Conservation (phyloP, 2,329 filamentous ascomycete species). For the Acephala macrosclerotiorum region DNA sequence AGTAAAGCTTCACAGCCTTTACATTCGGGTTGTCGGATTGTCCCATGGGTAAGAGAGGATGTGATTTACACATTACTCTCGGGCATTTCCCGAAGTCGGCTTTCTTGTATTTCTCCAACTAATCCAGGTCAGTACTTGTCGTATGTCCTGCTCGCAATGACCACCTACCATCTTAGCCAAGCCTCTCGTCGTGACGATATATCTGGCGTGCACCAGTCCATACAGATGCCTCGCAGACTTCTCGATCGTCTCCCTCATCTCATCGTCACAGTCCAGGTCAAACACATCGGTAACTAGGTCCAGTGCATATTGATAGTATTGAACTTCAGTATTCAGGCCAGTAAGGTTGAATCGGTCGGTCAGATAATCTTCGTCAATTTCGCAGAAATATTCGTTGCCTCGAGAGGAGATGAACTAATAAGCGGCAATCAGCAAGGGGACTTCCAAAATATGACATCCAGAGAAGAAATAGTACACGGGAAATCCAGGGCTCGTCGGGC, state of each 20-base stretch:
- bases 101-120: slow-evolving; percentile 99
- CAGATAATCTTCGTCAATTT: slow-evolving; percentile 98
- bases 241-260: slow-evolving; percentile 97
- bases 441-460: not conserved
- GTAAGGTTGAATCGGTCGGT: slow-evolving; percentile 98
- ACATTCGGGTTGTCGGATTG: slow-evolving; percentile 87
- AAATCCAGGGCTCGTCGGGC: not conserved
- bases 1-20: slow-evolving; percentile 96
- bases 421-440: slow-evolving; percentile 33
- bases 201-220: slow-evolving; percentile 93
- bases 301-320: slow-evolving; percentile 98
- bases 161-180: slow-evolving; percentile 89
- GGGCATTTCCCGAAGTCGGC: slow-evolving; percentile 98
- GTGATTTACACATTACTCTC: slow-evolving; percentile 91
- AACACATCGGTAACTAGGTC: slow-evolving; percentile 98
- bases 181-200: slow-evolving; percentile 94
- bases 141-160: not conserved
- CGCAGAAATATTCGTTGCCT: slow-evolving; percentile 99
- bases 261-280: slow-evolving; percentile 97
- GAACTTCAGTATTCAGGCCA: slow-evolving; percentile 94
- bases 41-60: slow-evolving; percentile 94
- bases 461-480: not conserved
- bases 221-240: slow-evolving; percentile 96
- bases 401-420: slow-evolving; percentile 95
- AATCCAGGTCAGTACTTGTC: not conserved